Percentiles rank a stretch among this genome's conserved stretches.
Evolutionary conservation across 768 basidiomycete species (phyloP).

Genomic region (Serpula lacrymans): DNA sequence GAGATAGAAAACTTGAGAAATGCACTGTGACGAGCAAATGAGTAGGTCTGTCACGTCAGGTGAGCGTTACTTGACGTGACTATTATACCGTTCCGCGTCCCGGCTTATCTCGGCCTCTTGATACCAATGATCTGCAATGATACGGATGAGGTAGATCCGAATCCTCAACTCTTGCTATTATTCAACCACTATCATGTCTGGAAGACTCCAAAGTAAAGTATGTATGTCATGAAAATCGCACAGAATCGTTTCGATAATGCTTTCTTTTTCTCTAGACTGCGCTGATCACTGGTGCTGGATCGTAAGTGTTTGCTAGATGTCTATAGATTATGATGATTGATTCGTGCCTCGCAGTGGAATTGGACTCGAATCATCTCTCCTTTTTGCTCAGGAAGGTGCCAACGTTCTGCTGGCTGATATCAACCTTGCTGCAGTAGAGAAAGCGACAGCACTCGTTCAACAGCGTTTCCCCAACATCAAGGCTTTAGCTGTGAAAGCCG

Average conservation of each 20-base stretch:
- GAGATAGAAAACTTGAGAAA: no score
- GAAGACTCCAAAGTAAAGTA: constrained; percentile 68
- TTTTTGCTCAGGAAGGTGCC: constrained; percentile 96
- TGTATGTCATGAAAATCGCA: constrained; percentile 7
- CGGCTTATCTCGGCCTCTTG: no score
- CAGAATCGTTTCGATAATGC: constrained; percentile 2
- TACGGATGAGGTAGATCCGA: no score
- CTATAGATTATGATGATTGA: constrained; percentile 13
- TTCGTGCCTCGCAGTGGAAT: constrained; percentile 66
- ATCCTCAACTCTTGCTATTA: no score
- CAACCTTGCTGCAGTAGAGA: constrained; percentile 71
- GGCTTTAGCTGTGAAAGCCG: constrained; percentile 68
- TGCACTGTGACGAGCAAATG: neutral
- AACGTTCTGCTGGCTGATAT: constrained; percentile 87
- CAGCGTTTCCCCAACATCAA: constrained; percentile 67
- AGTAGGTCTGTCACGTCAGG: neutral
- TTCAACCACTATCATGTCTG: constrained; percentile 43
- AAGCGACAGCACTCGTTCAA: constrained; percentile 58
- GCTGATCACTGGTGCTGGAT: constrained; percentile 85
- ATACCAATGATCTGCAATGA: no score
- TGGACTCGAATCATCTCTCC: constrained; percentile 90
- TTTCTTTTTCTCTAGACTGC: constrained; percentile 46
- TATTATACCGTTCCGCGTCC: no score
- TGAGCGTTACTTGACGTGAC: constrained; percentile 2
- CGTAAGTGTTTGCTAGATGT: constrained; percentile 48